phyloP scores from a whole-genome alignment of 1,139 yeast genomes.

The Debaryomyces sp. region DNA sequence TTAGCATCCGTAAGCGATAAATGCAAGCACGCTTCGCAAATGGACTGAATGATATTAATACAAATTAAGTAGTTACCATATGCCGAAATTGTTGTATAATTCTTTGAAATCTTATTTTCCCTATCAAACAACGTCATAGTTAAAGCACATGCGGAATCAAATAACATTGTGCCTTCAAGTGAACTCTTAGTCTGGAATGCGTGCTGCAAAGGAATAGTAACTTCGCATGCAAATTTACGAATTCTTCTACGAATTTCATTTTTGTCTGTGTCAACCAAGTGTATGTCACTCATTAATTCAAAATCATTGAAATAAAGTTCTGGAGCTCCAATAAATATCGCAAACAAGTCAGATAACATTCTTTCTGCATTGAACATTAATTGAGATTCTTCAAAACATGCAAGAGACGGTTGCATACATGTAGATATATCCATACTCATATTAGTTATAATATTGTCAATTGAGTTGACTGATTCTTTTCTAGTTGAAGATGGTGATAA shows the following conservation, averaged over 20 bases:
- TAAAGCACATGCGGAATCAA: conserved; percentile 40
- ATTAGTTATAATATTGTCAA: neutral
- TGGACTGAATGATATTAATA: conserved; percentile 35
- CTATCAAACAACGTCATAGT: conserved; percentile 34
- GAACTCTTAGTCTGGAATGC: conserved; percentile 32
- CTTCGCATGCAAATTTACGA: conserved; percentile 28
- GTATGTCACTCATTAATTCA: conserved; percentile 24
- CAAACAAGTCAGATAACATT: conserved; percentile 38
- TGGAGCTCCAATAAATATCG: conserved; percentile 38
- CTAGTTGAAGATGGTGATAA: neutral
- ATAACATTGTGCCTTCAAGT: conserved; percentile 25
- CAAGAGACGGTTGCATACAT: neutral
- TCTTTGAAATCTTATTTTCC: conserved; percentile 19
- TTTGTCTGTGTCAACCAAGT: conserved; percentile 16
- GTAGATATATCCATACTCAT: neutral
- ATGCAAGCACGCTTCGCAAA: conserved; percentile 41
- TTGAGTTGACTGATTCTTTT: neutral
- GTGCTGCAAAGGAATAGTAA: conserved; percentile 33
- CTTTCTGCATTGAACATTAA: conserved; percentile 30
- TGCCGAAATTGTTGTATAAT: conserved; percentile 25
- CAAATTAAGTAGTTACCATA: conserved; percentile 34
- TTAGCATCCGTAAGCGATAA: conserved; percentile 39
- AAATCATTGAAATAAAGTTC: conserved; percentile 38
- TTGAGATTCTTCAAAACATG: conserved; percentile 5
- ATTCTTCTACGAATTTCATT: conserved; percentile 18